Percentiles rank a stretch among this genome's conserved stretches.
phyloP scores from a whole-genome alignment of 345 rosid genomes.

The Capsella bursapastoris region DNA sequence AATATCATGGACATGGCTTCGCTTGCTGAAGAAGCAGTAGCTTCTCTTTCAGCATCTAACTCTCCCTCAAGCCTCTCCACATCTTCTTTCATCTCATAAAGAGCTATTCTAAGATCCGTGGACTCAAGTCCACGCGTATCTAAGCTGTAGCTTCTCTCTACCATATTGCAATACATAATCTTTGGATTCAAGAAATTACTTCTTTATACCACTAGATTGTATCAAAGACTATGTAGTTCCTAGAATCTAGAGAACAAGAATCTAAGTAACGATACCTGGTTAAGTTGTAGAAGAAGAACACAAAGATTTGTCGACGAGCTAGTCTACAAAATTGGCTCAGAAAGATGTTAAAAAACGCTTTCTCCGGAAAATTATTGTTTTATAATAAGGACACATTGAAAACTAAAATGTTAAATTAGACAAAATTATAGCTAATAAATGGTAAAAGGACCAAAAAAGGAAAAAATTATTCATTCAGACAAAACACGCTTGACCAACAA shows the following conservation, averaged over 20 bases:
- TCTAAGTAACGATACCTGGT: slow-evolving; percentile 11
- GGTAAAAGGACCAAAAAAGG: neutral
- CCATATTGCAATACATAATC: slow-evolving; percentile 42
- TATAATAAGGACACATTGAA: neutral
- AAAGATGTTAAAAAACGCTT: neutral
- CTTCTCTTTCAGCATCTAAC: slow-evolving; percentile 79
- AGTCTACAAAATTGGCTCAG: slow-evolving; percentile 13
- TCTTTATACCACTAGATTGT: neutral
- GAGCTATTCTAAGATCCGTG: slow-evolving; percentile 51
- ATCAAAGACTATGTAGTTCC: slow-evolving; percentile 6
- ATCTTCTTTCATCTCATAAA: slow-evolving; percentile 64
- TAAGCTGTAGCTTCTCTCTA: slow-evolving; percentile 41
- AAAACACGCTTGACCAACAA: slow-evolving; percentile 36
- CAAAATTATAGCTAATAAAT: slow-evolving; percentile 11
- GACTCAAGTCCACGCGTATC: slow-evolving; percentile 42
- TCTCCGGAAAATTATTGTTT: neutral
- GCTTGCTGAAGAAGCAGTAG: slow-evolving; percentile 66
- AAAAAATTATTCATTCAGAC: slow-evolving; percentile 14
- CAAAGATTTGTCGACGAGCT: neutral
- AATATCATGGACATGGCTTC: slow-evolving; percentile 82
- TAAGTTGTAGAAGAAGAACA: slow-evolving; percentile 4
- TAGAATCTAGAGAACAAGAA: slow-evolving; percentile 1
- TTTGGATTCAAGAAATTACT: neutral
- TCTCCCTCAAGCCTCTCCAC: slow-evolving; percentile 64
- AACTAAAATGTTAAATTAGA: slow-evolving; percentile 17